Percentiles rank a stretch among this genome's conserved stretches.
These are phyloP conservation scores for Neobulgaria alba DNA, from an alignment of 2,329 filamentous ascomycete species.

Conservation along the genomic window DNA sequence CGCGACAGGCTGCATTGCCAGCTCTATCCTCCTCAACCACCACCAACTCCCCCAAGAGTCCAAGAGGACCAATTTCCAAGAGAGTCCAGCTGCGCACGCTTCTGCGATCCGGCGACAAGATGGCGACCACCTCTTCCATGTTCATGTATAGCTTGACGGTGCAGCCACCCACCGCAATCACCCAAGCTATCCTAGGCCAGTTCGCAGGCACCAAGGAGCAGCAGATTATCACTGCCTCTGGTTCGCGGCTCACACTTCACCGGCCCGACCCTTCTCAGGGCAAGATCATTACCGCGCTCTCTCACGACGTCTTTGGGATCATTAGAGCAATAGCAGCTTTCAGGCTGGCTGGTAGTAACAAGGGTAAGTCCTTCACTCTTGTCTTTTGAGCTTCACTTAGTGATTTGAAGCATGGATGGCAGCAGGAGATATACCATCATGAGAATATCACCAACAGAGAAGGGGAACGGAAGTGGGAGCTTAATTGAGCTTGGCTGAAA, in stretches of 20 bases:
- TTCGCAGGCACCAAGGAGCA: conserved; percentile 96
- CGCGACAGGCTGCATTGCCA: conserved; percentile 23
- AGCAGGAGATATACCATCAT: conserved; percentile 33
- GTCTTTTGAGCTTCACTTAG: conserved; percentile 53
- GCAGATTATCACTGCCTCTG: conserved; percentile 90
- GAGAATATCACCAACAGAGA: conserved; percentile 18
- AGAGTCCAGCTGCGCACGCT: conserved; percentile 22
- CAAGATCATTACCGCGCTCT: conserved; percentile 76
- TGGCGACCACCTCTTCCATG: conserved; percentile 98
- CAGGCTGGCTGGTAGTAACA: conserved; percentile 83
- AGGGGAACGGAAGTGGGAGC: conserved; percentile 9
- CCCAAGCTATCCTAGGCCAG: conserved; percentile 86
- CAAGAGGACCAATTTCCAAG: no score
- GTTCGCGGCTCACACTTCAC: conserved; percentile 80
- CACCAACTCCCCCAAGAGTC: no score
- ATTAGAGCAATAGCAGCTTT: conserved; percentile 85
- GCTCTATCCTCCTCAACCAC: conserved; percentile 10
- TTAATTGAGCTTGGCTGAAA: conserved; percentile 20
- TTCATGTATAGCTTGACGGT: conserved; percentile 97
- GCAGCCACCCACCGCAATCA: conserved; percentile 82
- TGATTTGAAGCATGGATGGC: conserved; percentile 57
- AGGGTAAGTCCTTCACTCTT: conserved; percentile 63
- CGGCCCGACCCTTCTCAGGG: conserved; percentile 78
- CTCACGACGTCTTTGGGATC: conserved; percentile 94
- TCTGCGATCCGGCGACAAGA: conserved; percentile 34